Conservation (phyloP, 805 yeast species). For the Candida krabiensis region DNA sequence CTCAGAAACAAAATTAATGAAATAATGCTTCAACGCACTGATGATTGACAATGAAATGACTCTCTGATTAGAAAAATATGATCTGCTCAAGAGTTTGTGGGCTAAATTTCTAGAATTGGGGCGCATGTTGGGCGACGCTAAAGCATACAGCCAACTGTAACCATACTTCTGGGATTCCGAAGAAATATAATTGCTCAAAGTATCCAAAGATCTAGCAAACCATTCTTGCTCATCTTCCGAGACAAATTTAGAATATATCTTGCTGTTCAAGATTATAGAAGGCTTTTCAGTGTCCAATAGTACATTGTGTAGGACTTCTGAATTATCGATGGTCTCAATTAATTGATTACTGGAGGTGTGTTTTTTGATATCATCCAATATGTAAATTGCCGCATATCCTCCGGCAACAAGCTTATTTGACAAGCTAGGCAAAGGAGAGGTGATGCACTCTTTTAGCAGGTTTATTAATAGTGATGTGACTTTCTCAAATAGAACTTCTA, state of each 20-base stretch:
- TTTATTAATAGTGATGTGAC: constrained; percentile 27
- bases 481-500: constrained; percentile 16
- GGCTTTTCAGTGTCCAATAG: constrained; percentile 43
- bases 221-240: constrained; percentile 48
- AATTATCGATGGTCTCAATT: constrained; percentile 21
- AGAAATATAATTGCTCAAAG: constrained; percentile 27
- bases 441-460: constrained; percentile 44
- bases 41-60: constrained; percentile 45
- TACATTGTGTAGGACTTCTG: constrained; percentile 34
- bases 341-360: constrained; percentile 8
- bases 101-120: constrained; percentile 38
- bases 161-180: constrained; percentile 36
- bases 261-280: constrained; percentile 47
- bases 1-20: constrained; percentile 15
- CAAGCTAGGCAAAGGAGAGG: constrained; percentile 54
- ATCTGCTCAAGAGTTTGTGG: constrained; percentile 29
- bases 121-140: constrained; percentile 41
- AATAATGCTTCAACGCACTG: constrained; percentile 37
- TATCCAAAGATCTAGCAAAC: constrained; percentile 48
- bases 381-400: constrained; percentile 48
- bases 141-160: constrained; percentile 47
- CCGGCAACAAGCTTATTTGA: constrained; percentile 52
- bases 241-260: constrained; percentile 50
- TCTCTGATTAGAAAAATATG: constrained; percentile 37
- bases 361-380: constrained; percentile 20